These are phyloP conservation scores for Leccinum ochraceum DNA, from an alignment of 768 basidiomycete species.

Conservation along the genomic window DNA sequence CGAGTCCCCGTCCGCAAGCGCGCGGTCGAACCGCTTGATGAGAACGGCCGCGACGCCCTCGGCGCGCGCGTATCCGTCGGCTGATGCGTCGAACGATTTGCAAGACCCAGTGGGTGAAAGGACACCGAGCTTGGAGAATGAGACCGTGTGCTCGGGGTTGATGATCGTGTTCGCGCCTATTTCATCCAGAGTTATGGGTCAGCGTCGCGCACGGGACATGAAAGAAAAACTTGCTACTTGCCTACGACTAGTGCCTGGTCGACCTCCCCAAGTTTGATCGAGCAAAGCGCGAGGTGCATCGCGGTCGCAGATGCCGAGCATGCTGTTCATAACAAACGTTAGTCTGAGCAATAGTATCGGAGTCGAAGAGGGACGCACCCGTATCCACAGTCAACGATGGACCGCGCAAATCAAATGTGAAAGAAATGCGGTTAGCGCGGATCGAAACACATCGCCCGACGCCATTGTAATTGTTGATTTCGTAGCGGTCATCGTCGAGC, in stretches of 20 bases:
- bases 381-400: slow-evolving; percentile 50
- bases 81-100: slow-evolving; percentile 34
- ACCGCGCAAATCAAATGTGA: slow-evolving; percentile 39
- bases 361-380: slow-evolving; percentile 9
- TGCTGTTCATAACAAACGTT: slow-evolving; percentile 8
- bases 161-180: slow-evolving; percentile 31
- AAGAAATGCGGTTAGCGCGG: slow-evolving; percentile 36
- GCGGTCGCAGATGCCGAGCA: slow-evolving; percentile 51
- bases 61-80: slow-evolving; percentile 34
- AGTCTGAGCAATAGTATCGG: background rate
- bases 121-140: slow-evolving; percentile 32
- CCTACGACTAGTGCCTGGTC: slow-evolving; percentile 46
- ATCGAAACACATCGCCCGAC: slow-evolving; percentile 34
- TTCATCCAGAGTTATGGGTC: background rate
- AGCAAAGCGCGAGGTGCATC: slow-evolving; percentile 48
- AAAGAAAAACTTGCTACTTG: slow-evolving; percentile 2
- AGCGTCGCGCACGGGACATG: background rate
- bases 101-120: slow-evolving; percentile 38
- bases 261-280: slow-evolving; percentile 45
- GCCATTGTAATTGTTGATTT: slow-evolving; percentile 30
- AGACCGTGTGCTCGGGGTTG: slow-evolving; percentile 29
- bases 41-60: slow-evolving; percentile 35
- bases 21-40: slow-evolving; percentile 36
- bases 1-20: slow-evolving; percentile 31
- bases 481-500: slow-evolving; percentile 30